Evolutionary conservation across 305 asterid species (phyloP).

Genomic region (Fraxinus dipetala): DNA sequence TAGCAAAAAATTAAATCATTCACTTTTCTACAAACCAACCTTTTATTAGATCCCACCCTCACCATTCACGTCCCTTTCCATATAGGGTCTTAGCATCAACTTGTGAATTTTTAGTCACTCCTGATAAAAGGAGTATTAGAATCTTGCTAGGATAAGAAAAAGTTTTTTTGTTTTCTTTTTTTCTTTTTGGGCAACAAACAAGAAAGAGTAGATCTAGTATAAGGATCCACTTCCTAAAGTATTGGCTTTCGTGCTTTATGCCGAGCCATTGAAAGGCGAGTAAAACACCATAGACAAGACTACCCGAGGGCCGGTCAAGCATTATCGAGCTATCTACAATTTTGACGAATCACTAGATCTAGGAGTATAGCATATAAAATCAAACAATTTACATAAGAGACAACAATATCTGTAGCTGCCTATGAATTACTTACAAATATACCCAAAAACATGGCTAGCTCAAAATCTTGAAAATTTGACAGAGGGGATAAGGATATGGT

Average conservation of each 20-base stretch:
- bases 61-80: constrained; percentile 43
- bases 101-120: constrained; percentile 9
- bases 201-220: neutral
- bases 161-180: neutral
- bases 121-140: neutral
- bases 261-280: neutral
- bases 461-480: neutral
- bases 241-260: neutral
- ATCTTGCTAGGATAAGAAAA: neutral
- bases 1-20: constrained; percentile 21
- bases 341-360: neutral
- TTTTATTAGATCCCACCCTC: constrained; percentile 6
- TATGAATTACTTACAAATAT: neutral
- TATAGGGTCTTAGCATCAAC: constrained; percentile 23
- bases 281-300: neutral
- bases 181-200: neutral
- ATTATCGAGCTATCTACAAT: neutral
- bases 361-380: neutral
- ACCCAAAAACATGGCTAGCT: neutral
- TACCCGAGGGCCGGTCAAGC: neutral
- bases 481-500: neutral
- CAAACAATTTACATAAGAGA: neutral
- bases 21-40: constrained; percentile 7
- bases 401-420: neutral
- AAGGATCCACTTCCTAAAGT: neutral